A percentile compares a stretch with the other conserved stretches of the same genome.
These are phyloP conservation scores for Diaporthe sp. DNA, from an alignment of 2,329 filamentous ascomycete species.

Conservation along the genomic window DNA sequence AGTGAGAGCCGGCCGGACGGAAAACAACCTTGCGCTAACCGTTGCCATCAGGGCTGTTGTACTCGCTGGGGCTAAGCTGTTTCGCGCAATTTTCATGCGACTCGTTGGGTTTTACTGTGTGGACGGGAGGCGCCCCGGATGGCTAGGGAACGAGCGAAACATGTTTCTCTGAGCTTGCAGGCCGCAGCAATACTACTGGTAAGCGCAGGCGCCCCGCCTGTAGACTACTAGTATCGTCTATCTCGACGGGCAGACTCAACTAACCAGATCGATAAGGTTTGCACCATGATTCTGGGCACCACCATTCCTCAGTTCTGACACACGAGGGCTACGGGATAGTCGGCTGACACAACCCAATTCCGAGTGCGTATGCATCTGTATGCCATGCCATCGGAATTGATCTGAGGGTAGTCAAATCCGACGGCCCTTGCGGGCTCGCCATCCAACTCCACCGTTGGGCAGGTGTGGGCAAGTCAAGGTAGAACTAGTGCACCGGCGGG, in stretches of 20 bases:
- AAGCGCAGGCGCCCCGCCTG: not conserved
- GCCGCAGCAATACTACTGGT: not conserved
- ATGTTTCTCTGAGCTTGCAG: constrained; percentile 10
- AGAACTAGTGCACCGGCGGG: not conserved
- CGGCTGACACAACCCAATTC: not conserved
- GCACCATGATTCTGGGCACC: not conserved
- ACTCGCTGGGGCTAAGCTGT: constrained; percentile 20
- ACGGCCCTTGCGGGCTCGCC: not conserved
- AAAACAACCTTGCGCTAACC: constrained; percentile 16
- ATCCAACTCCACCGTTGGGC: not conserved
- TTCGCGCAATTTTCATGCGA: constrained; percentile 19
- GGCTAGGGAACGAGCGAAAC: constrained; percentile 6
- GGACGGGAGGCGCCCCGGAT: not conserved
- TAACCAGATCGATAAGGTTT: not conserved
- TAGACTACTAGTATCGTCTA: not conserved
- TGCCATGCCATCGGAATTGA: not conserved
- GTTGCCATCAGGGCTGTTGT: not conserved
- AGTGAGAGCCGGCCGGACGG: constrained; percentile 15
- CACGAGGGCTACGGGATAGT: not conserved
- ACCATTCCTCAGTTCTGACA: not conserved
- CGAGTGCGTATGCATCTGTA: not conserved
- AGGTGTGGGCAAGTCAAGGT: not conserved
- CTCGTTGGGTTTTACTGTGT: not conserved
- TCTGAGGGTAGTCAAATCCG: not conserved
- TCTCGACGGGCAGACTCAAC: not conserved